A percentile compares a stretch with the other conserved stretches of the same genome.
Conservation (phyloP, 2,329 filamentous ascomycete genomes). For the Verticillium tricorpus region DNA sequence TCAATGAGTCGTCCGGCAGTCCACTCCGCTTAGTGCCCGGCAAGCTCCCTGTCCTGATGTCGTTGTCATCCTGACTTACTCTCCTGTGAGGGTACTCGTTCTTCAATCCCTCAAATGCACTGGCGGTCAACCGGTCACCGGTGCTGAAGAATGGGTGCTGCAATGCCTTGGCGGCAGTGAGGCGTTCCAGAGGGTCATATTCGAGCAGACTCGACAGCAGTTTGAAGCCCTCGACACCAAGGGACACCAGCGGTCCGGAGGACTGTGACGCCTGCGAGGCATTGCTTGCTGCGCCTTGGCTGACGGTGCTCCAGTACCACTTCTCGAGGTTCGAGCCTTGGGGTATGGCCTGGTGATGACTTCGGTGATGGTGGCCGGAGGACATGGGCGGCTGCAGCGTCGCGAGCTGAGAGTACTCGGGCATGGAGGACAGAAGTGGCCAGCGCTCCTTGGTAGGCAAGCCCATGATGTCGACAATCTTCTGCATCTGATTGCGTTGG, state of each 20-base stretch:
- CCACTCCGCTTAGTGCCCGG: slow-evolving; percentile 89
- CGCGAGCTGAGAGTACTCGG: slow-evolving; percentile 72
- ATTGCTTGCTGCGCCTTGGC: slow-evolving; percentile 47
- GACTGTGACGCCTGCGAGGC: slow-evolving; percentile 35
- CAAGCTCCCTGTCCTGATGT: slow-evolving; percentile 84
- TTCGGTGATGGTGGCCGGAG: slow-evolving; percentile 35
- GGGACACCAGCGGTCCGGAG: slow-evolving; percentile 45
- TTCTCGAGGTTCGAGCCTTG: slow-evolving; percentile 61
- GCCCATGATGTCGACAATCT: slow-evolving; percentile 95
- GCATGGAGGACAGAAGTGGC: slow-evolving; percentile 80
- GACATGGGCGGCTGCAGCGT: slow-evolving; percentile 47
- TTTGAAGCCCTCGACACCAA: slow-evolving; percentile 74
- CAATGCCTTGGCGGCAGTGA: slow-evolving; percentile 85
- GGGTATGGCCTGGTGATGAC: slow-evolving; percentile 36
- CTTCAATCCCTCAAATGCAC: slow-evolving; percentile 88
- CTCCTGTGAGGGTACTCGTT: slow-evolving; percentile 85
- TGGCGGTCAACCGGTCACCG: slow-evolving; percentile 67
- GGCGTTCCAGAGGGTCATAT: slow-evolving; percentile 84
- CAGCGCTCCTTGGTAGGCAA: slow-evolving; percentile 84
- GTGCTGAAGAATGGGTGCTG: slow-evolving; percentile 84
- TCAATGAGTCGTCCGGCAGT: slow-evolving; percentile 72
- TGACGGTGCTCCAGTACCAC: slow-evolving; percentile 72
- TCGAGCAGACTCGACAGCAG: slow-evolving; percentile 79
- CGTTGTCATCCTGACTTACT: slow-evolving; percentile 92
- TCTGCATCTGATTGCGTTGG: slow-evolving; percentile 97